Conservation (phyloP, 2,329 filamentous ascomycete species). For the Tolypocladium amazonense region DNA sequence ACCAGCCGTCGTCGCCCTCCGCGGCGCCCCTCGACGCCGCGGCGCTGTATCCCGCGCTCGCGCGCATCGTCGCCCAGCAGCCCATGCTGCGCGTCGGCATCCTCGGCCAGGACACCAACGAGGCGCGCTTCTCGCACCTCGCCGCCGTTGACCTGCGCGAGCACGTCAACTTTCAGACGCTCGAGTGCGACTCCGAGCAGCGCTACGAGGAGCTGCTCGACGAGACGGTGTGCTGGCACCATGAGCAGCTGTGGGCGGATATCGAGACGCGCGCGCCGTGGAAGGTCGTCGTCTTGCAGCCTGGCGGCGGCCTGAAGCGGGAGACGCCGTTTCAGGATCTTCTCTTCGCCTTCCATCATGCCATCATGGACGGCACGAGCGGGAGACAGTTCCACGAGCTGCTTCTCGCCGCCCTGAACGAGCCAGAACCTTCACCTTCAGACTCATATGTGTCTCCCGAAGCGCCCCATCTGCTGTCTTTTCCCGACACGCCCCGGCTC, state of each 20-base stretch:
- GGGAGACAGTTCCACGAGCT: conserved; percentile 37
- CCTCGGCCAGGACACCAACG: conserved; percentile 28
- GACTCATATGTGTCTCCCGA: neutral
- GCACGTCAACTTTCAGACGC: conserved; percentile 26
- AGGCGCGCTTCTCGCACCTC: conserved; percentile 32
- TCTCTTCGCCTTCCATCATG: conserved; percentile 41
- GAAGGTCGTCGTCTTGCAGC: conserved; percentile 29
- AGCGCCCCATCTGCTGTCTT: conserved; percentile 16
- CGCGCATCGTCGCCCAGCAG: conserved; percentile 28
- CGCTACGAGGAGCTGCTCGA: conserved; percentile 21
- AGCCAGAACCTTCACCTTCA: neutral
- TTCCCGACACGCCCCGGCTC: conserved; percentile 19
- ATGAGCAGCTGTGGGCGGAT: conserved; percentile 30
- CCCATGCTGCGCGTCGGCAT: conserved; percentile 39
- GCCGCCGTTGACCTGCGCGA: conserved; percentile 29
- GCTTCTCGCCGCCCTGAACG: conserved; percentile 31
- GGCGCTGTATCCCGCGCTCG: conserved; percentile 26
- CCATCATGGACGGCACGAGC: conserved; percentile 39
- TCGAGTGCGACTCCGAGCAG: conserved; percentile 9
- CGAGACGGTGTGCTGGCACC: conserved; percentile 24
- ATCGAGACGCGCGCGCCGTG: conserved; percentile 32
- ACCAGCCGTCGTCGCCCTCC: conserved; percentile 15
- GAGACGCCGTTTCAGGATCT: conserved; percentile 23
- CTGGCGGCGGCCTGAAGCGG: conserved; percentile 3
- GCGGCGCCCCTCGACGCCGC: conserved; percentile 1